Evolutionary conservation across 129 eudicot species (phyloP).

Genomic region (Artemisia tridentata): DNA sequence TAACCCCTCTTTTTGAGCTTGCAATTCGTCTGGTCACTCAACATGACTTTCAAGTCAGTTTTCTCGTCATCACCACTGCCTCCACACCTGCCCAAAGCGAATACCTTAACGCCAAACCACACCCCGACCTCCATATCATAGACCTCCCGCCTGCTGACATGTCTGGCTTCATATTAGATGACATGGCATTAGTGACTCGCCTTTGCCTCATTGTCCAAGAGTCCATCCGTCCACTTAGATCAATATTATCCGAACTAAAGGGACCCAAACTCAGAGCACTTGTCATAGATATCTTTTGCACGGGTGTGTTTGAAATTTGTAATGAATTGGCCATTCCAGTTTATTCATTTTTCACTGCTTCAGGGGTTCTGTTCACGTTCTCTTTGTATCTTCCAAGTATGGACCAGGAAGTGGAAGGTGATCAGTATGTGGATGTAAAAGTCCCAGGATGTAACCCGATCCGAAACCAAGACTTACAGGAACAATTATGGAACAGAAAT

Average conservation of each 20-base stretch:
- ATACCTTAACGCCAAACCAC: conserved; percentile 26
- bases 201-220: conserved; percentile 26
- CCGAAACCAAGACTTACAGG: conserved; percentile 31
- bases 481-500: conserved; percentile 29
- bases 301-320: conserved; percentile 34
- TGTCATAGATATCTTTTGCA: conserved; percentile 41
- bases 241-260: conserved; percentile 15
- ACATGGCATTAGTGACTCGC: conserved; percentile 13
- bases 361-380: conserved; percentile 27
- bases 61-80: conserved; percentile 41
- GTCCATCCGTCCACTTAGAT: conserved; percentile 32
- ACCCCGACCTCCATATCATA: conserved; percentile 33
- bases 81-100: conserved; percentile 30
- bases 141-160: conserved; percentile 41
- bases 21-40: conserved; percentile 38
- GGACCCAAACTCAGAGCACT: conserved; percentile 32
- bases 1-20: conserved; percentile 44
- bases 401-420: conserved; percentile 39
- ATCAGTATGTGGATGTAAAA: conserved; percentile 31
- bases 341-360: conserved; percentile 37
- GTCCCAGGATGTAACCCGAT: conserved; percentile 46
- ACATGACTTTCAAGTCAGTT: conserved; percentile 35
- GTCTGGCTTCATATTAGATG: conserved; percentile 11
- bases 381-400: conserved; percentile 39
- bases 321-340: conserved; percentile 35